Evolutionary conservation across 345 rosid species (phyloP).

Genomic region (Moricandia arvensis): DNA sequence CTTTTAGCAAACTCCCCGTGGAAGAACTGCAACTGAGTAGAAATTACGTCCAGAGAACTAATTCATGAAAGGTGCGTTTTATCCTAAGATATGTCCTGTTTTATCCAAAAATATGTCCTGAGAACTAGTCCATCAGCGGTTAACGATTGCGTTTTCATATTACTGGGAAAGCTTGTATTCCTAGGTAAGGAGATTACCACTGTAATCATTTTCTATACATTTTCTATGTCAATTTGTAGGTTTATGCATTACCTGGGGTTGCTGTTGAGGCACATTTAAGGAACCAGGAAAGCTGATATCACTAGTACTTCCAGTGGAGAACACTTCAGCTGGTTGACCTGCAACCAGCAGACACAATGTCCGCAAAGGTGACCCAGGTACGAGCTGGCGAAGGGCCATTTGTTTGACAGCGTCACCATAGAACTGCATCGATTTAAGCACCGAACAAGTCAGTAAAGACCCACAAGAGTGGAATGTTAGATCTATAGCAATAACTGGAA

Average conservation of each 20-base stretch:
- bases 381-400: constrained; percentile 92
- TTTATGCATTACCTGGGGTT: constrained; percentile 53
- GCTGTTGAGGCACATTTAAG: constrained; percentile 43
- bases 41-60: constrained; percentile 3
- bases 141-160: too few relatives aligned
- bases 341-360: constrained; percentile 95
- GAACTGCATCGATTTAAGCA: constrained; percentile 54
- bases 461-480: not conserved
- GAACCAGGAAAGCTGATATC: constrained; percentile 43
- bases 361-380: constrained; percentile 93
- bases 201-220: not conserved
- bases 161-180: not conserved
- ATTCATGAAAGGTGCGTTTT: not conserved
- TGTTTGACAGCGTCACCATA: constrained; percentile 88
- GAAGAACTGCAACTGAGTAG: not conserved
- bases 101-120: not conserved
- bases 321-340: constrained; percentile 94
- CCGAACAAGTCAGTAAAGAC: constrained; percentile 23
- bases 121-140: too few relatives aligned
- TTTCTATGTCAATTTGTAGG: constrained; percentile 7
- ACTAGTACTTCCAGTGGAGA: constrained; percentile 46
- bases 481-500: constrained; percentile 11
- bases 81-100: not conserved
- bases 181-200: not conserved
- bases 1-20: not conserved